Percentiles rank a stretch among this genome's conserved stretches.
These are phyloP conservation scores for Penicillium oxalicum DNA, from an alignment of 2,329 filamentous ascomycete species.

Conservation along the genomic window DNA sequence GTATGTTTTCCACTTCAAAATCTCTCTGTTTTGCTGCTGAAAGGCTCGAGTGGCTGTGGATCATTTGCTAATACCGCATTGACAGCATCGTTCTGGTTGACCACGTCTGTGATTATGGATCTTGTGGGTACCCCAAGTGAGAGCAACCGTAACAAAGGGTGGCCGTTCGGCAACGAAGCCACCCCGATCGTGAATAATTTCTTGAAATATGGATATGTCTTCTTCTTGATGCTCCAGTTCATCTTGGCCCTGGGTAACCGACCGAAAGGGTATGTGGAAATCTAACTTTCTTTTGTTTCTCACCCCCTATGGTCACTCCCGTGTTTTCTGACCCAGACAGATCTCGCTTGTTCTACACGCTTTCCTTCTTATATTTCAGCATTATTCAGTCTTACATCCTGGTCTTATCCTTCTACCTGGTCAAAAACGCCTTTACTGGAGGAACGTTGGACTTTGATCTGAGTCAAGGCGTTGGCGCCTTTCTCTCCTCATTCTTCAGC, in stretches of 20 bases:
- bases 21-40: not conserved
- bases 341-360: conserved; percentile 76
- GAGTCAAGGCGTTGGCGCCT: conserved; percentile 54
- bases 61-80: not conserved
- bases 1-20: conserved; percentile 30
- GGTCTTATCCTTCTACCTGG: conserved; percentile 77
- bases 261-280: conserved; percentile 65
- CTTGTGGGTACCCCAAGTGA: conserved; percentile 20
- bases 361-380: conserved; percentile 79
- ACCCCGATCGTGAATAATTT: conserved; percentile 81
- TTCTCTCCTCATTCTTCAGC: conserved; percentile 74
- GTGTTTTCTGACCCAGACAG: conserved; percentile 1
- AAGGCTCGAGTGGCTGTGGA: conserved; percentile 5
- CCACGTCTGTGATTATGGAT: conserved; percentile 23
- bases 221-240: conserved; percentile 86
- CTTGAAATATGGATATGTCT: conserved; percentile 84
- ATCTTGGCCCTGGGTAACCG: conserved; percentile 91
- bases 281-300: not conserved
- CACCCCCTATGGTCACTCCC: not conserved
- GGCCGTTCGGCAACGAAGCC: conserved; percentile 21
- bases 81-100: conserved; percentile 22
- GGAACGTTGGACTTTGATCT: conserved; percentile 55
- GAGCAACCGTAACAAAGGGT: conserved; percentile 18
- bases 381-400: conserved; percentile 84
- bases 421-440: conserved; percentile 68